phyloP scores from a whole-genome alignment of 805 yeast species.

The Lipomyces orientalis region DNA sequence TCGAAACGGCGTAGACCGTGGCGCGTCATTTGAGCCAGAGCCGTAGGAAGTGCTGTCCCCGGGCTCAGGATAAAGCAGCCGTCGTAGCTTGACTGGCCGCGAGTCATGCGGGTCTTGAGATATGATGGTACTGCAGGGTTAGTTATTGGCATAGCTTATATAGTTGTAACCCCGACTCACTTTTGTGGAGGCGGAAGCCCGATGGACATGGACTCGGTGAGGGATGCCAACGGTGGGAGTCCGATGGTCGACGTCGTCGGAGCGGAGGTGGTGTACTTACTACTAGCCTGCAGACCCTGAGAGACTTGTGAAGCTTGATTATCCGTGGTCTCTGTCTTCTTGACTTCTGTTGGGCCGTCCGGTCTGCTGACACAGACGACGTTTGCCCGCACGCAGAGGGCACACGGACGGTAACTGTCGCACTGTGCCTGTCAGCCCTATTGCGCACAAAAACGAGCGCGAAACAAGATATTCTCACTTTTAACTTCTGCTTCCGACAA shows the following conservation, averaged over 20 bases:
- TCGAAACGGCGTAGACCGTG: not conserved
- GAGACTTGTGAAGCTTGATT: not conserved
- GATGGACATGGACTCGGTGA: slow-evolving; percentile 22
- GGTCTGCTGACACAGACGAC: slow-evolving; percentile 34
- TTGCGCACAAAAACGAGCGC: not conserved
- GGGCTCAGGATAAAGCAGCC: not conserved
- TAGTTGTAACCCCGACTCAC: not conserved
- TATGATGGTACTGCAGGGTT: not conserved
- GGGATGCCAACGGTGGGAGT: slow-evolving; percentile 23
- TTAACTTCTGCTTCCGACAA: slow-evolving; percentile 34
- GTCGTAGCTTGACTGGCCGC: slow-evolving; percentile 1
- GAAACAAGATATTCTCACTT: slow-evolving; percentile 15
- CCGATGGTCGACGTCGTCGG: slow-evolving; percentile 5
- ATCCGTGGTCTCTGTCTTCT: not conserved
- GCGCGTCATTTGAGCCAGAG: not conserved
- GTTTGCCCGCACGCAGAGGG: slow-evolving; percentile 36
- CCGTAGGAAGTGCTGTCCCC: not conserved
- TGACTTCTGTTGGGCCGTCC: slow-evolving; percentile 7
- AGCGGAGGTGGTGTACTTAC: slow-evolving; percentile 3
- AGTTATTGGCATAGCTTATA: not conserved
- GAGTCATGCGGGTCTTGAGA: not conserved
- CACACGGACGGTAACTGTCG: slow-evolving; percentile 36
- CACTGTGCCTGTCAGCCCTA: slow-evolving; percentile 16
- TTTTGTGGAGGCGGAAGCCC: slow-evolving; percentile 18
- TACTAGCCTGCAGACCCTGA: not conserved